Percentiles rank a stretch among this genome's conserved stretches.
These are phyloP conservation scores for Malus sylvestris DNA, from an alignment of 306 rosid species.

Conservation along the genomic window DNA sequence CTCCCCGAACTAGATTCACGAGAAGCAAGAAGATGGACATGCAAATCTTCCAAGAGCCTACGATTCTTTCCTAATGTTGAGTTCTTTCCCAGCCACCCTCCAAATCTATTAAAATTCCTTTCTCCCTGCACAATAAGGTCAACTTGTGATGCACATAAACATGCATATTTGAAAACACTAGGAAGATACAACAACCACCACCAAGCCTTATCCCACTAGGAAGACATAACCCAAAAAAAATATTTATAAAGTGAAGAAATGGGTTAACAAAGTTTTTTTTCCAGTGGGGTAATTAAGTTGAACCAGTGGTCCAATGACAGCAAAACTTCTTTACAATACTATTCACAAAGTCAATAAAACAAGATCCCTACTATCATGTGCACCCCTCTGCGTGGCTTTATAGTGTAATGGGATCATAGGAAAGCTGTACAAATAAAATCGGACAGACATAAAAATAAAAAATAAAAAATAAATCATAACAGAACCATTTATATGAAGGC, in stretches of 20 bases:
- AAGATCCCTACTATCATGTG: not conserved
- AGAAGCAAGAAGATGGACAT: conserved; percentile 84
- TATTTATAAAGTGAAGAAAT: not conserved
- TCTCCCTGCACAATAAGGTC: conserved; percentile 56
- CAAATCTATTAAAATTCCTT: conserved; percentile 80
- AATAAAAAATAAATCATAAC: not conserved
- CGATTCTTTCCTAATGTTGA: conserved; percentile 71
- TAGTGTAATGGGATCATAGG: not conserved
- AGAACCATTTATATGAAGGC: not conserved
- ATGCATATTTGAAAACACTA: not conserved
- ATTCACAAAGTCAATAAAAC: not conserved
- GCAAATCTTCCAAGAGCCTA: conserved; percentile 90
- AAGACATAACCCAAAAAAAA: conserved; percentile 3
- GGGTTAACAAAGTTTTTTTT: no score
- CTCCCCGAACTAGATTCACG: conserved; percentile 76
- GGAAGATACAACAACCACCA: not conserved
- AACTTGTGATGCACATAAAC: not conserved
- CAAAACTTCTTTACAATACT: not conserved
- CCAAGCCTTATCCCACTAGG: not conserved
- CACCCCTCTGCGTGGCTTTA: not conserved
- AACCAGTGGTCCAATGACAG: not conserved
- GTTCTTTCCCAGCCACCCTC: conserved; percentile 96
- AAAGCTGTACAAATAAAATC: not conserved
- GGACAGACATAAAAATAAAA: not conserved
- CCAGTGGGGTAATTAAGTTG: not conserved